These are phyloP conservation scores for Trametes pubescens DNA, from an alignment of 1,284 basidiomycete genomes.

Conservation along the genomic window DNA sequence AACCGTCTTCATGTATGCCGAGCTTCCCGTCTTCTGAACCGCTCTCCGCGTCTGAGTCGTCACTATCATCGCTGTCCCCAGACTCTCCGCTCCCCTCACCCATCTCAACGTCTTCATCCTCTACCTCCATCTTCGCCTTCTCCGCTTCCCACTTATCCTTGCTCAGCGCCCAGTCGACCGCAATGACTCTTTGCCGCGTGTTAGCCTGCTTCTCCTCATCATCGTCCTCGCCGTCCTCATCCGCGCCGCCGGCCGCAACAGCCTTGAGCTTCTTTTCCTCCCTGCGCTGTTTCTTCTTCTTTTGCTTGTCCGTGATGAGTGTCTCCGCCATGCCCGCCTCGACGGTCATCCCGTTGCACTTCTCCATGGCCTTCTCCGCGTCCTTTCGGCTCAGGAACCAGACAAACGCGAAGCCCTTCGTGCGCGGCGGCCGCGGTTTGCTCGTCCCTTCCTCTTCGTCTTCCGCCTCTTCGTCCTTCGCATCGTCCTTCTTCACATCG, in stretches of 20 bases:
- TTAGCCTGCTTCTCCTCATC: conserved; percentile 50
- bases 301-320: conserved; percentile 76
- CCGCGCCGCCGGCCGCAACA: conserved; percentile 46
- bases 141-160: conserved; percentile 93
- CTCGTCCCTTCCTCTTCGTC: conserved; percentile 34
- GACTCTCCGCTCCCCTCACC: conserved; percentile 47
- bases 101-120: conserved; percentile 40
- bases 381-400: conserved; percentile 92
- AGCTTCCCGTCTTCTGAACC: conserved; percentile 46
- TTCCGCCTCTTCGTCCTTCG: conserved; percentile 40
- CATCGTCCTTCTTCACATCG: conserved; percentile 38
- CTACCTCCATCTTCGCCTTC: conserved; percentile 62
- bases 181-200: conserved; percentile 74
- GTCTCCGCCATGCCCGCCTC: conserved; percentile 72
- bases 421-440: conserved; percentile 46
- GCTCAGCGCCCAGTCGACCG: conserved; percentile 97
- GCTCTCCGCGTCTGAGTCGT: conserved; percentile 39
- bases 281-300: conserved; percentile 72
- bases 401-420: conserved; percentile 94
- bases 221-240: conserved; percentile 50
- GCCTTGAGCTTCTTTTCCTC: conserved; percentile 62
- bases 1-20: conserved; percentile 53
- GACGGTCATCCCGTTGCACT: conserved; percentile 83
- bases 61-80: conserved; percentile 37
- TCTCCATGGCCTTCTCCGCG: conserved; percentile 86